phyloP scores from a whole-genome alignment of 1,284 basidiomycete genomes.

The Dichomitus squalens region DNA sequence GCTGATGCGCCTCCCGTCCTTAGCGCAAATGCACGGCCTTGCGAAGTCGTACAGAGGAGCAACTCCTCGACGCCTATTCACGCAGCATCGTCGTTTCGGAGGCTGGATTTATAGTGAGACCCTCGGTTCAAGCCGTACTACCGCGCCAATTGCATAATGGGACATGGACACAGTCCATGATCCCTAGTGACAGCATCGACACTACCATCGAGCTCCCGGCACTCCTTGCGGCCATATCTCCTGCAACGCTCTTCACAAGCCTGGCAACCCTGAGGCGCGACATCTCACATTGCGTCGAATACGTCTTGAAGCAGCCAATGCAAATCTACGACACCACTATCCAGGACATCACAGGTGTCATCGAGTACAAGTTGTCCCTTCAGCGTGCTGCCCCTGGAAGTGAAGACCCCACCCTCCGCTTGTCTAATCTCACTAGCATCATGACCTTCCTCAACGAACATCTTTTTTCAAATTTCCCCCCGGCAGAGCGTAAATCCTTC shows the following conservation, averaged over 20 bases:
- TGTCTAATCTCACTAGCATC: slow-evolving; percentile 54
- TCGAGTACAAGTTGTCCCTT: slow-evolving; percentile 48
- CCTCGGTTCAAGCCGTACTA: slow-evolving; percentile 57
- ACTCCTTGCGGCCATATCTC: slow-evolving; percentile 62
- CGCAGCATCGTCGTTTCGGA: slow-evolving; percentile 56
- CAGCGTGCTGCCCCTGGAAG: slow-evolving; percentile 47
- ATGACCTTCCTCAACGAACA: slow-evolving; percentile 58
- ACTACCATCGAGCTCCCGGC: slow-evolving; percentile 52
- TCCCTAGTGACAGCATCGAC: slow-evolving; percentile 58
- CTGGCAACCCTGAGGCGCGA: slow-evolving; percentile 67
- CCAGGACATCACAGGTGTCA: slow-evolving; percentile 31
- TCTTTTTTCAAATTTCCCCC: slow-evolving; percentile 59
- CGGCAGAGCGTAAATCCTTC: slow-evolving; percentile 44
- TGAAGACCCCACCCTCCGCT: slow-evolving; percentile 41
- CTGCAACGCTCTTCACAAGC: slow-evolving; percentile 52
- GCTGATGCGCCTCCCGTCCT: slow-evolving; percentile 5
- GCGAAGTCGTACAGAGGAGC: slow-evolving; percentile 66
- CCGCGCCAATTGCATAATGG: background rate
- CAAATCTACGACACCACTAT: slow-evolving; percentile 41
- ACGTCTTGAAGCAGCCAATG: slow-evolving; percentile 53
- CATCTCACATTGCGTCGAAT: slow-evolving; percentile 61
- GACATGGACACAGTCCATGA: background rate
- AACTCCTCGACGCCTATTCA: slow-evolving; percentile 68
- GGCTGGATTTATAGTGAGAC: slow-evolving; percentile 49
- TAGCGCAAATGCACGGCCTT: slow-evolving; percentile 59